Evolutionary conservation across 768 basidiomycete genomes (phyloP), one percentile per base, ranked within the genome.

Genomic region (Megacollybia marginata): DNA sequence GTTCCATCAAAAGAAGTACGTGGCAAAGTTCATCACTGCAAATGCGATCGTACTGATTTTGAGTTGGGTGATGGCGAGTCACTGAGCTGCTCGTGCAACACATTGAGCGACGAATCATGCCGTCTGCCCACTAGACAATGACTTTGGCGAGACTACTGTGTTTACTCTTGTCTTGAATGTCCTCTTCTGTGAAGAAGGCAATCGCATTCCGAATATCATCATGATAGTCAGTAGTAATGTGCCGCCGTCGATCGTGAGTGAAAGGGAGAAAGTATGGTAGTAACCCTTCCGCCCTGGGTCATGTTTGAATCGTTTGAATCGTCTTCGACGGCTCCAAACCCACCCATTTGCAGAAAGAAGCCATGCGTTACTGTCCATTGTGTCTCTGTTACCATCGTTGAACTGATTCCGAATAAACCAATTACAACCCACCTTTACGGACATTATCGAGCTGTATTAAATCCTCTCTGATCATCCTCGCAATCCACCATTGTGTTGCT

Each of bases 1-100:
- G 38, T 68, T 53, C 64, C 63, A 67, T 68, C 68, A 70, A 42
- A 63, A 54, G 36, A 53, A 45, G 46, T 70, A 69, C 32, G 56
- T 62, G 34, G 59, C 40, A 11, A 56, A 33, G 44, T 62, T 67
- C 18, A 66, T 50, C 6, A 56, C 31, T 1, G 49, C 48, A 51
- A 52, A 56, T 7, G 55, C 51, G 31, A 53, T 9, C 12, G 55
- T 53, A 38, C 42, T 44, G 28, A 52, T 47, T 48, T 61, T 55
- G 35, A 61, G 52, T 51, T 53, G 38, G 32, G 59, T 55, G 38
- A 44, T n/a, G 15, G 46, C n/a, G 13, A 52, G 18, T 7, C 36
- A 8, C 36, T 48, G n/a, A n/a, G n/a, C n/a, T n/a, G n/a, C n/a
- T n/a, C n/a, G 48, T 9, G 49, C 56, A 23, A 54, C 23, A 16